A percentile compares a stretch with the other conserved stretches of the same genome.
These are phyloP conservation scores for Aspergillus egyptiacus DNA, from an alignment of 495 filamentous ascomycete genomes.

Conservation along the genomic window DNA sequence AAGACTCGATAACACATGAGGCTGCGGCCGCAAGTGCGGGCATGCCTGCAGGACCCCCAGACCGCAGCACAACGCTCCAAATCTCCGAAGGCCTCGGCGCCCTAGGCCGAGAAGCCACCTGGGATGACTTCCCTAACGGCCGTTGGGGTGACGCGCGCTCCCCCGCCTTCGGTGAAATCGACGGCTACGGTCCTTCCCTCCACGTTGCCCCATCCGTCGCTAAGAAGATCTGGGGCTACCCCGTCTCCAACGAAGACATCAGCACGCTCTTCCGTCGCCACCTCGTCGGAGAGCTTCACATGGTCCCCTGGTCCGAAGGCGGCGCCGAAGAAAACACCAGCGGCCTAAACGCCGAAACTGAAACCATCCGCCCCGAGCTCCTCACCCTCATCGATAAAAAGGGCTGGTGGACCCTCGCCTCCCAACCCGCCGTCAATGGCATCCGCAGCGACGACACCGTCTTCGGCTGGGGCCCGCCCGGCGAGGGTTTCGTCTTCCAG, in stretches of 20 bases:
- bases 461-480: slow-evolving; percentile 90
- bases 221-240: slow-evolving; percentile 75
- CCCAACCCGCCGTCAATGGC: slow-evolving; percentile 92
- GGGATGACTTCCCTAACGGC: slow-evolving; percentile 98
- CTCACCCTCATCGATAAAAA: slow-evolving; percentile 63
- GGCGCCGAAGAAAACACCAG: slow-evolving; percentile 49
- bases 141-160: slow-evolving; percentile 90
- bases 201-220: slow-evolving; percentile 77
- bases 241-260: slow-evolving; percentile 61
- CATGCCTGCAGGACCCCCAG: slow-evolving; percentile 37
- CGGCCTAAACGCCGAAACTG: slow-evolving; percentile 68
- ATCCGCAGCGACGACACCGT: slow-evolving; percentile 65
- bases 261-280: slow-evolving; percentile 72
- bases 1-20: slow-evolving; percentile 45
- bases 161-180: slow-evolving; percentile 90
- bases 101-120: slow-evolving; percentile 92
- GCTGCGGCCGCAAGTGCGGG: slow-evolving; percentile 46
- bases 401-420: slow-evolving; percentile 92
- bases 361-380: slow-evolving; percentile 67
- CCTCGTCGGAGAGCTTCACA: slow-evolving; percentile 63
- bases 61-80: slow-evolving; percentile 73
- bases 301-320: slow-evolving; percentile 91
- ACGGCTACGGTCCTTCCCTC: slow-evolving; percentile 86
- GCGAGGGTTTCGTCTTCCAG: slow-evolving; percentile 89
- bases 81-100: slow-evolving; percentile 89